These are phyloP conservation scores for Wallacemonas collosoma DNA, from an alignment of 208 protist species.

Conservation along the genomic window DNA sequence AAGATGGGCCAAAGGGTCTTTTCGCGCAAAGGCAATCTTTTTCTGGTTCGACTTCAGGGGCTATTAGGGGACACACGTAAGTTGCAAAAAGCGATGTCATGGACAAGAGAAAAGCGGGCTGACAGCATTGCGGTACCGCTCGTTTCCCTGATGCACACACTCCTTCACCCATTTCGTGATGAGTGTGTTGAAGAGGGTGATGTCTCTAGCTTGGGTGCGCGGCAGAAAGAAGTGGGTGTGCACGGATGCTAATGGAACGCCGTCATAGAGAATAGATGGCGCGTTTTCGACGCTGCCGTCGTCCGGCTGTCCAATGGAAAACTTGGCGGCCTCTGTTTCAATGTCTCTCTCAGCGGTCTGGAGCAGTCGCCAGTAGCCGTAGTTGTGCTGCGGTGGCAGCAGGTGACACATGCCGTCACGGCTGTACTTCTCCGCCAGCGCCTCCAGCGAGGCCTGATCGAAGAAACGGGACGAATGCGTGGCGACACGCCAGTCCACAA, in stretches of 20 bases:
- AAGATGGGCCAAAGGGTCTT: too few species aligned
- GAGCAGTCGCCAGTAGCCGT: constrained; percentile 85
- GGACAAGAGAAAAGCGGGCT: constrained; percentile 2
- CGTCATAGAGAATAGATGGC: constrained; percentile 56
- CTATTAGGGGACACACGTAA: background rate
- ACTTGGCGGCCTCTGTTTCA: constrained; percentile 41
- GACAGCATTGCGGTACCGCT: constrained; percentile 21
- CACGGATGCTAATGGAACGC: constrained; percentile 54
- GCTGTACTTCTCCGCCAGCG: constrained; percentile 40
- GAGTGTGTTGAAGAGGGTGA: constrained; percentile 64
- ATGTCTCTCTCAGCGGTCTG: constrained; percentile 34
- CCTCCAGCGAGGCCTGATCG: constrained; percentile 78
- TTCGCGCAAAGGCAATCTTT: too few species aligned
- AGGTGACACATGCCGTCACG: constrained; percentile 29
- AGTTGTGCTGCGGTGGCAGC: constrained; percentile 78
- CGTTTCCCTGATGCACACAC: constrained; percentile 30
- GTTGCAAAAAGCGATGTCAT: background rate
- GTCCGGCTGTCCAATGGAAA: constrained; percentile 38
- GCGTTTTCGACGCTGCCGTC: background rate
- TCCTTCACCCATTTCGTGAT: constrained; percentile 46
- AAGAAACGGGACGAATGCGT: constrained; percentile 72
- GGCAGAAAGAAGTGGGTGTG: constrained; percentile 72
- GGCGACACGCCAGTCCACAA: constrained; percentile 64
- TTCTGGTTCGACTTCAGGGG: background rate
- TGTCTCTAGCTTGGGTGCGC: constrained; percentile 24